Conservation (phyloP, 1,139 yeast genomes). For the Taiozyma sp. region DNA sequence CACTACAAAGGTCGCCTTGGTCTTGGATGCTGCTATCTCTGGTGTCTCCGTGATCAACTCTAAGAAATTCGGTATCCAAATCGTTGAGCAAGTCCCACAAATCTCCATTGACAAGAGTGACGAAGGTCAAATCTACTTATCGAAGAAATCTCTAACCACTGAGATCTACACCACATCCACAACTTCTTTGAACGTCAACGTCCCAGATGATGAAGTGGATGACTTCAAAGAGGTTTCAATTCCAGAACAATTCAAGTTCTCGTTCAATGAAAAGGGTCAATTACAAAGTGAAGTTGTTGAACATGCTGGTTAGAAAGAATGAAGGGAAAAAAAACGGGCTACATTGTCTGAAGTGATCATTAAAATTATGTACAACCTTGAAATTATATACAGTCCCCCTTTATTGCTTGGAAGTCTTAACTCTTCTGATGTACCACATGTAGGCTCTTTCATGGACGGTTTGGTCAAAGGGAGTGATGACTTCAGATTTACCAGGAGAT, state of each 20-base stretch:
- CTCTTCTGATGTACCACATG: constrained; percentile 84
- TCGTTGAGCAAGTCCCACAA: constrained; percentile 77
- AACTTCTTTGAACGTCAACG: constrained; percentile 78
- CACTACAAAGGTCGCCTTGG: constrained; percentile 67
- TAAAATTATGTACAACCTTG: not conserved
- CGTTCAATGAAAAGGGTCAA: constrained; percentile 39
- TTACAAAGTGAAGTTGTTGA: constrained; percentile 50
- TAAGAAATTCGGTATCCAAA: constrained; percentile 77
- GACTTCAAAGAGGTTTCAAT: constrained; percentile 74
- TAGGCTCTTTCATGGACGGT: constrained; percentile 91
- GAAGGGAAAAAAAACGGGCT: not conserved
- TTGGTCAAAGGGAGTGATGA: constrained; percentile 82
- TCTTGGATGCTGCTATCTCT: constrained; percentile 80
- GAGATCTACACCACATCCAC: constrained; percentile 82
- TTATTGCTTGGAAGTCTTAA: constrained; percentile 18
- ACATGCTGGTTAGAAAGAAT: constrained; percentile 42
- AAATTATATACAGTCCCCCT: not conserved
- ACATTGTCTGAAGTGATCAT: not conserved
- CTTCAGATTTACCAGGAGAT: constrained; percentile 95
- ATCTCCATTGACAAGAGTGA: constrained; percentile 86
- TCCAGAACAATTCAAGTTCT: constrained; percentile 85
- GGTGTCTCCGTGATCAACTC: constrained; percentile 88
- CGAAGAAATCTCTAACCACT: constrained; percentile 61
- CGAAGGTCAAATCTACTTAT: constrained; percentile 76
- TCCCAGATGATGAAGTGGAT: constrained; percentile 60